Evolutionary conservation across 768 basidiomycete species (phyloP).

Genomic region (Hericium alpestre): DNA sequence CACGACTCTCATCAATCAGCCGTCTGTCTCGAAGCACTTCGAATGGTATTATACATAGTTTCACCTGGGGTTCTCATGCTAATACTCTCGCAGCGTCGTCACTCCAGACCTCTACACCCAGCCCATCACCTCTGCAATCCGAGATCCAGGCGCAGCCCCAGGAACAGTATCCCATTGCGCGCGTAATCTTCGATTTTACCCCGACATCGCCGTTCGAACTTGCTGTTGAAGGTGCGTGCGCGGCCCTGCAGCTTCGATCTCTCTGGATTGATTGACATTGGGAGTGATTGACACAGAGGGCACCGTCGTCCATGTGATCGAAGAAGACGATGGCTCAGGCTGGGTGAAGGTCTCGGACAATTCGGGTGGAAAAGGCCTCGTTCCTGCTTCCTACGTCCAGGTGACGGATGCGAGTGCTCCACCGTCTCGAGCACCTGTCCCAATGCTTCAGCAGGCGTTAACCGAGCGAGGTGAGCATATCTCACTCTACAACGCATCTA

Average conservation of each 20-base stretch:
- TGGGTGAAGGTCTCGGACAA: conserved; percentile 69
- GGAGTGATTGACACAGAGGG: conserved; percentile 39
- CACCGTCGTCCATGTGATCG: conserved; percentile 49
- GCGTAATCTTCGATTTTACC: conserved; percentile 64
- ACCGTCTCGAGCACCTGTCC: conserved; percentile 9
- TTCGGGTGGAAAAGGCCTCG: conserved; percentile 55
- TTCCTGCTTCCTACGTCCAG: conserved; percentile 76
- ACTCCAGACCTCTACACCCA: conserved; percentile 25
- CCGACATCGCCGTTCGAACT: conserved; percentile 74
- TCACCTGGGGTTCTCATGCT: not conserved
- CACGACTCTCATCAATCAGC: conserved; percentile 19
- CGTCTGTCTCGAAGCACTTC: conserved; percentile 23
- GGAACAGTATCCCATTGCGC: conserved; percentile 37
- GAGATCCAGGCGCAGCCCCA: conserved; percentile 22
- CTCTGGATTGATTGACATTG: not conserved
- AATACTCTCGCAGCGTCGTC: conserved; percentile 12
- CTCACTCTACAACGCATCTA: not conserved
- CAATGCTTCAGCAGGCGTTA: conserved; percentile 22
- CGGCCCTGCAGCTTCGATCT: not conserved
- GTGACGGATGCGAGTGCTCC: conserved; percentile 21
- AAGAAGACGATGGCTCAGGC: conserved; percentile 78
- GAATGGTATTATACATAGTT: conserved; percentile 6
- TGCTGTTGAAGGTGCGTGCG: conserved; percentile 43
- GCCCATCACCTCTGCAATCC: conserved; percentile 47
- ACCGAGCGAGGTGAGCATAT: conserved; percentile 40